phyloP scores from a whole-genome alignment of 768 basidiomycete species.

The Amylocystis lapponica region DNA sequence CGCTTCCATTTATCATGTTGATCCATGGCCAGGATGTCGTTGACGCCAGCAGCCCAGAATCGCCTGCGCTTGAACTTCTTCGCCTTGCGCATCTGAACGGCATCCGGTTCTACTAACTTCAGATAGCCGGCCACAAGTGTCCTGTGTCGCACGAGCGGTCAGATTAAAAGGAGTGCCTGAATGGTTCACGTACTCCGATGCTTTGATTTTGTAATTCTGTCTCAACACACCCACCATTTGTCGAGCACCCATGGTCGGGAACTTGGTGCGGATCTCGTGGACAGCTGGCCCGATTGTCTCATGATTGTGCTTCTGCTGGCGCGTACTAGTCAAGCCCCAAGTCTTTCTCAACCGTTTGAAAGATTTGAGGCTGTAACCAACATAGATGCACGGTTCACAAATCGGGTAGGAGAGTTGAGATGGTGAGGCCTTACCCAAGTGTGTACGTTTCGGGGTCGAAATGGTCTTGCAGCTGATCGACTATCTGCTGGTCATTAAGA shows the following conservation, averaged over 20 bases:
- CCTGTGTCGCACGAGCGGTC: too few species aligned
- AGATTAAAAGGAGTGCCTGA: too few species aligned
- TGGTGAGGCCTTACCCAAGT: not conserved
- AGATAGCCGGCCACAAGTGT: too few species aligned
- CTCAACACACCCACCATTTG: not conserved
- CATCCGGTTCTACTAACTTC: too few species aligned
- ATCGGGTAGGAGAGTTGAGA: not conserved
- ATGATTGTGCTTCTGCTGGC: not conserved
- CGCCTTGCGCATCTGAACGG: not conserved
- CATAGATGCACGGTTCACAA: not conserved
- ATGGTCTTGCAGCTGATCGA: not conserved
- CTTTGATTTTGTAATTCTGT: not conserved
- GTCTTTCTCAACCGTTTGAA: not conserved
- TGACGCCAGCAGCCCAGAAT: conserved; percentile 38
- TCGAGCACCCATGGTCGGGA: not conserved
- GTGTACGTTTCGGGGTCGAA: not conserved
- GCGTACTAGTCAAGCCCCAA: not conserved
- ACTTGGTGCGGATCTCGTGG: not conserved
- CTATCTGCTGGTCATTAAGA: not conserved
- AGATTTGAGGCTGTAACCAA: not conserved
- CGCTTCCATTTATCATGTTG: conserved; percentile 44
- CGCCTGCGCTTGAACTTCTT: conserved; percentile 20
- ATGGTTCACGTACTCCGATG: not conserved
- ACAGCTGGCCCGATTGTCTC: not conserved
- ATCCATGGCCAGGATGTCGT: conserved; percentile 31